Percentiles rank a stretch among this genome's conserved stretches.
Conservation (phyloP, 306 rosid genomes). For the Ammopiptanthus mongolicus region DNA sequence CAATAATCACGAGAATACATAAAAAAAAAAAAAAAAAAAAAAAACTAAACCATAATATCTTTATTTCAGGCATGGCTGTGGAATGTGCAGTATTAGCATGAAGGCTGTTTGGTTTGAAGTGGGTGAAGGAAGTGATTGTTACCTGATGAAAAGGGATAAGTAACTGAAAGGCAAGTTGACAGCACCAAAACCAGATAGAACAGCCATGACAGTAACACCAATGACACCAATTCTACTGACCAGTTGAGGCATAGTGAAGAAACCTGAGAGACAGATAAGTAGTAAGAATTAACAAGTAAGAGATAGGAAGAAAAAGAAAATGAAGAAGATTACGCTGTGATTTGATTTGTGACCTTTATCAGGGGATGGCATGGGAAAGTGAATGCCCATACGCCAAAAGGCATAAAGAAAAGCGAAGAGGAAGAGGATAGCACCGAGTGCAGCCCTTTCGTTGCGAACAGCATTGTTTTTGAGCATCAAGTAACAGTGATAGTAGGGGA, state of each 20-base stretch:
- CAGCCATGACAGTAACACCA: conserved; percentile 97
- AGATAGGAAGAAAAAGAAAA: neutral
- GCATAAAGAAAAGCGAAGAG: conserved; percentile 81
- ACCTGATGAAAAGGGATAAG: conserved; percentile 89
- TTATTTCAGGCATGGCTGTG: no score
- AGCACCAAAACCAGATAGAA: conserved; percentile 93
- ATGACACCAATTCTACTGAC: conserved; percentile 97
- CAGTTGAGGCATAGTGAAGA: conserved; percentile 90
- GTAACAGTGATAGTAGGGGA: conserved; percentile 93
- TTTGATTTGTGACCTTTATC: no score
- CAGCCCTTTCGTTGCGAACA: conserved; percentile 73
- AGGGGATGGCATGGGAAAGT: conserved; percentile 95
- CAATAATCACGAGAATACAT: neutral
- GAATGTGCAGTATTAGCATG: no score
- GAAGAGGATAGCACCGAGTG: conserved; percentile 69
- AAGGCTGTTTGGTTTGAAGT: neutral
- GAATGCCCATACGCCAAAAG: conserved; percentile 98
- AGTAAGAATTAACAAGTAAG: no score
- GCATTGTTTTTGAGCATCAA: conserved; percentile 78
- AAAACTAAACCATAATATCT: no score
- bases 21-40: neutral
- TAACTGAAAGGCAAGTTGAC: conserved; percentile 92
- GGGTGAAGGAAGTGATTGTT: neutral
- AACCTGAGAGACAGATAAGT: conserved; percentile 35
- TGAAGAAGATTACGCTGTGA: no score